A percentile compares a stretch with the other conserved stretches of the same genome.
Conservation (phyloP, 495 filamentous ascomycete species). For the Podospora didyma region DNA sequence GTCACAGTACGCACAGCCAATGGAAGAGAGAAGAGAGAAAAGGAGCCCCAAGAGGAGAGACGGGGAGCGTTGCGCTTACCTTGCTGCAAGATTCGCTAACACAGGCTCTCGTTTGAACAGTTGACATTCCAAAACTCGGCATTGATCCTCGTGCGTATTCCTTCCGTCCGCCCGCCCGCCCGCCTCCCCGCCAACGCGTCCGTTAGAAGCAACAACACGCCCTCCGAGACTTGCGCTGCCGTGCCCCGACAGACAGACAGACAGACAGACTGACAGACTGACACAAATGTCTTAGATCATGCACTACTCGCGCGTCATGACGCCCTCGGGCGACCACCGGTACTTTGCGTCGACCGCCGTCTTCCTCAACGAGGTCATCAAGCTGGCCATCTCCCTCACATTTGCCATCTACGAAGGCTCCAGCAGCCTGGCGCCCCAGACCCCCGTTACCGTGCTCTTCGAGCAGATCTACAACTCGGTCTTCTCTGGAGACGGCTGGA, state of each 20-base stretch:
- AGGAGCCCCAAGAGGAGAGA: neutral
- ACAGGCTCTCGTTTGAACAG: slow-evolving; percentile 39
- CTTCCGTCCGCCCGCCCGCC: neutral
- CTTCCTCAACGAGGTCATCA: slow-evolving; percentile 88
- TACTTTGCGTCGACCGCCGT: slow-evolving; percentile 94
- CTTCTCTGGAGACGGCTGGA: slow-evolving; percentile 94
- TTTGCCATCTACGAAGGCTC: slow-evolving; percentile 87
- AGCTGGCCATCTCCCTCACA: slow-evolving; percentile 78
- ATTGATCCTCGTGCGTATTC: slow-evolving; percentile 60
- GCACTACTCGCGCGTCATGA: slow-evolving; percentile 94
- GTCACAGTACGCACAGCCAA: slow-evolving; percentile 58
- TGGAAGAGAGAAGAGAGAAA: neutral
- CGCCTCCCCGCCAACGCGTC: neutral
- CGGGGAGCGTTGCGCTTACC: too few species aligned
- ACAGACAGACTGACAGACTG: too few species aligned
- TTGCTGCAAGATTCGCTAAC: too few species aligned
- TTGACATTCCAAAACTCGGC: slow-evolving; percentile 77
- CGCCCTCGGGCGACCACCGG: slow-evolving; percentile 70
- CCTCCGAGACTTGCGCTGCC: too few species aligned
- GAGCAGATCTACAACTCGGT: slow-evolving; percentile 73
- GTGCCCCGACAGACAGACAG: too few species aligned
- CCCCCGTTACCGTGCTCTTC: slow-evolving; percentile 75
- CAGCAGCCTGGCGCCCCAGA: slow-evolving; percentile 64
- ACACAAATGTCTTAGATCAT: slow-evolving; percentile 54
- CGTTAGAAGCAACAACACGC: too few species aligned